Base-by-base conservation (phyloP, 345 rosid species). In the Alliaria petiolata region DNA sequence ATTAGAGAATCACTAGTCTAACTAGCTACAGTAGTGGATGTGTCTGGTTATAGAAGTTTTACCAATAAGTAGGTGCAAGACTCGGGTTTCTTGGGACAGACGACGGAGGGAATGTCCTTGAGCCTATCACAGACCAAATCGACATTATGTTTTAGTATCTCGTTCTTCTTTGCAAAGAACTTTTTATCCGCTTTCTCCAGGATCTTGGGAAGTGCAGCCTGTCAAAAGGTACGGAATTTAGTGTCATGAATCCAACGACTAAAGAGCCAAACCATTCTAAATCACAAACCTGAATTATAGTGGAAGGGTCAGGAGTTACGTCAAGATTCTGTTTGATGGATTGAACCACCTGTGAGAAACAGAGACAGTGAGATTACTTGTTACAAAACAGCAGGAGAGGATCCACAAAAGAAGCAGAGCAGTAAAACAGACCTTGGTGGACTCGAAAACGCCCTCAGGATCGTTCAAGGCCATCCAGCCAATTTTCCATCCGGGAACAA, bases 11-110 rank as follows among this genome's bases (percentile, higher is more conserved):
- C 53, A 53, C 30, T 8, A 49, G 43, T 36, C 30, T 12, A 22
- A 11, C 7, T 7, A 45, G 47, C 39, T 47, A 70, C 11, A 39
- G n/a, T 5, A 17, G 31, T 51, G 44, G 33, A 72, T 38, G 11
- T 56, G 55, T 15, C 12, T 15, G 14, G 45, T 50, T 26, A 33
- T 10, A 64, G 2, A 68, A 31, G 44, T 19, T 70, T 4, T 78
- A 89, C 98, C 92, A 92, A 53, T 26, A 84, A 75, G 69, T 78
- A 88, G 83, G 87, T 88, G 62, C 89, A 84, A 35, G 88, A 89
- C 65, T 88, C 92, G 1, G 89, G 93, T 79, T 83, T 88, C 16
- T 42, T 73, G 26, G 83, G 82, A 72, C 90, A 87, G 12, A 81
- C 79, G 54, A 88, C 66, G 69, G 83, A 87, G 22, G 89, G 85